Evolutionary conservation across 768 basidiomycete species (phyloP).

Genomic region (Mycena alexandri): DNA sequence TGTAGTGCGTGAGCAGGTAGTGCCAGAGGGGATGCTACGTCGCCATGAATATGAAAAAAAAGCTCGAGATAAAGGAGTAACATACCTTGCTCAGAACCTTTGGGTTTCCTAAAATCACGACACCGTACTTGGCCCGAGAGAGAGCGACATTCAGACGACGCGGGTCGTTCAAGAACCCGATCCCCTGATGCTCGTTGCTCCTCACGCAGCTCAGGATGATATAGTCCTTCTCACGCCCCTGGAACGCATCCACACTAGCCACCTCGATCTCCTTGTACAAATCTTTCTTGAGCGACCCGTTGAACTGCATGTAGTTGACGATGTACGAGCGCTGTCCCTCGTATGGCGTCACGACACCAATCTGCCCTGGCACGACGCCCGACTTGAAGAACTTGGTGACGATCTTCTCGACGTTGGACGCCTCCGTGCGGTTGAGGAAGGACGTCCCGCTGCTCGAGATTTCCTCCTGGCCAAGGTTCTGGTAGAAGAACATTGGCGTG

Average conservation of each 20-base stretch:
- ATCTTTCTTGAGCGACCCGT: conserved; percentile 99
- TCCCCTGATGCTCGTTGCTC: conserved; percentile 99
- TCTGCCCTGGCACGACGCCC: conserved; percentile 94
- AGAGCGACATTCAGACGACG: conserved; percentile 96
- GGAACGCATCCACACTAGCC: conserved; percentile 98
- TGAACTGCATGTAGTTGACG: conserved; percentile 99
- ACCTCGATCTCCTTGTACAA: conserved; percentile 99
- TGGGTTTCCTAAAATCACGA: conserved; percentile 99
- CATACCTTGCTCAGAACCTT: conserved; percentile 98
- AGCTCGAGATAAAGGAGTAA: conserved; percentile 17
- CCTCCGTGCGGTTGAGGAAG: conserved; percentile 98
- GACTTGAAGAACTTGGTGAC: conserved; percentile 99
- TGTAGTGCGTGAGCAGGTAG: conserved; percentile 97
- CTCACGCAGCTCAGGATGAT: conserved; percentile 98
- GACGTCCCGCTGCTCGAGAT: conserved; percentile 99
- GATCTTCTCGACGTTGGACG: conserved; percentile 99
- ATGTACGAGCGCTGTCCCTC: conserved; percentile 99
- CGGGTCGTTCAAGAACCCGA: conserved; percentile 99
- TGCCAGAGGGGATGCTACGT: conserved; percentile 97
- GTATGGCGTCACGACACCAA: conserved; percentile 98
- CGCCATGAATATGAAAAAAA: conserved; percentile 35
- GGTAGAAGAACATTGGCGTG: conserved; percentile 99
- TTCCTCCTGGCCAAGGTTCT: conserved; percentile 98
- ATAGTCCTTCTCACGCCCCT: conserved; percentile 99
- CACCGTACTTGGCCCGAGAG: conserved; percentile 97